Evolutionary conservation across 768 basidiomycete species (phyloP).

Genomic region (Mycena capillaripes): DNA sequence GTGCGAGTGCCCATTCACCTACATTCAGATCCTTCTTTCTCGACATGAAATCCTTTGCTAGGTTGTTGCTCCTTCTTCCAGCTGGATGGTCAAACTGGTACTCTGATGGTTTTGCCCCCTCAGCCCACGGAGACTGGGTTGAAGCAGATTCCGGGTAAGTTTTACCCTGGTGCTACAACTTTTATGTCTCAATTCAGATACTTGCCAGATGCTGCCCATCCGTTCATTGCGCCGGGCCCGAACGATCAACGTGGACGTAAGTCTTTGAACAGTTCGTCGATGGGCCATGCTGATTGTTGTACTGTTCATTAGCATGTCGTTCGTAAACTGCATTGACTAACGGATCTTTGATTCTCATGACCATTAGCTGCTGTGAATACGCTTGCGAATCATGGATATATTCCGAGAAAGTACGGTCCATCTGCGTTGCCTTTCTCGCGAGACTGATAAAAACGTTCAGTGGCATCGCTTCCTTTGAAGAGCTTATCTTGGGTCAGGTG

Average conservation of each 20-base stretch:
- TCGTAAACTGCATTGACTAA: not conserved
- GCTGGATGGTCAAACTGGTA: constrained; percentile 29
- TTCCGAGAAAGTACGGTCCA: constrained; percentile 25
- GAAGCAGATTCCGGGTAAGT: constrained; percentile 32
- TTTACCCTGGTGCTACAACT: not conserved
- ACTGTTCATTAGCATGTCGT: no score
- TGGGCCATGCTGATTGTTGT: no score
- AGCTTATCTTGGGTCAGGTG: constrained; percentile 29
- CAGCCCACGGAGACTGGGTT: constrained; percentile 32
- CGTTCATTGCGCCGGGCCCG: constrained; percentile 36
- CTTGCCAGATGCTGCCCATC: constrained; percentile 31
- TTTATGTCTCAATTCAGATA: not conserved
- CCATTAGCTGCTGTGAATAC: constrained; percentile 36
- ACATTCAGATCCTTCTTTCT: no score
- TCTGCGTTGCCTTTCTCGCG: not conserved
- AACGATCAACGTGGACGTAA: constrained; percentile 36
- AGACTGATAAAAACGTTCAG: not conserved
- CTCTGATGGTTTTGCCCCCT: constrained; percentile 22
- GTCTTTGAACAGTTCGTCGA: no score
- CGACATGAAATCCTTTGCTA: constrained; percentile 14
- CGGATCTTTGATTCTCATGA: not conserved
- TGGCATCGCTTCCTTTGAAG: constrained; percentile 36
- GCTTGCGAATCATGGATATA: constrained; percentile 33
- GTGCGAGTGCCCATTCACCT: no score
- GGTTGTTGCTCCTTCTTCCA: constrained; percentile 14